Conservation (phyloP, 2,329 filamentous ascomycete genomes). For the Xylariaceae sp. region DNA sequence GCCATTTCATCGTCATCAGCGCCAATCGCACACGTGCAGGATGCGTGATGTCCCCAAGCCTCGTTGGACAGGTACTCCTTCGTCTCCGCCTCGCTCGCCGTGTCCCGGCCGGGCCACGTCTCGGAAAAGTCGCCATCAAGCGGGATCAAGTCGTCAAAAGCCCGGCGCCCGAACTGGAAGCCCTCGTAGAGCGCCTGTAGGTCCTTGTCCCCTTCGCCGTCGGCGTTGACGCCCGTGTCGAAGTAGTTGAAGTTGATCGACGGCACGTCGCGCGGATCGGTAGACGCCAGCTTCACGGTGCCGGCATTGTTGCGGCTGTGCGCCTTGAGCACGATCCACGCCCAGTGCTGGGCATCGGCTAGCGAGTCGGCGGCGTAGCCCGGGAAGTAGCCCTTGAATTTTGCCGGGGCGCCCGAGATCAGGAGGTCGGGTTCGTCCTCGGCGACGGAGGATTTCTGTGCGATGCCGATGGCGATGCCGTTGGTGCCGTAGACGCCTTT, state of each 20-base stretch:
- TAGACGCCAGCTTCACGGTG: slow-evolving; percentile 53
- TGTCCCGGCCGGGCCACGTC: too few relatives aligned
- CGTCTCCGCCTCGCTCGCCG: too few relatives aligned
- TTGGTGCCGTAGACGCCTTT: slow-evolving; percentile 18
- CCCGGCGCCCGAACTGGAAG: too few relatives aligned
- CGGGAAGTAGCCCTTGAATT: too few relatives aligned
- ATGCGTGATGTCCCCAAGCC: slow-evolving; percentile 50
- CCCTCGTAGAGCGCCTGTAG: slow-evolving; percentile 2
- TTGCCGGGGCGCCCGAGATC: too few relatives aligned
- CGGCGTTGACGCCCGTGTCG: slow-evolving; percentile 37
- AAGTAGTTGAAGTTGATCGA: slow-evolving; percentile 57
- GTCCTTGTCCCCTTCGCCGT: slow-evolving; percentile 5
- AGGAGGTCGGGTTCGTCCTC: too few relatives aligned
- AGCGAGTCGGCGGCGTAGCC: too few relatives aligned
- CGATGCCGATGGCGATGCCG: slow-evolving; percentile 23
- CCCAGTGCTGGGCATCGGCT: too few relatives aligned
- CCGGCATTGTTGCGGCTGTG: slow-evolving; percentile 51
- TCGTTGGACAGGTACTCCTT: slow-evolving; percentile 4
- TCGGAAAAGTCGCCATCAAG: too few relatives aligned
- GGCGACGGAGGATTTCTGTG: too few relatives aligned
- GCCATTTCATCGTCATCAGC: slow-evolving; percentile 45
- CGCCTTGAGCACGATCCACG: slow-evolving; percentile 32
- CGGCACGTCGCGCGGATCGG: slow-evolving; percentile 60
- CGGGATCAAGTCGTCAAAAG: too few relatives aligned
- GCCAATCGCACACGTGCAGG: slow-evolving; percentile 50